These are phyloP conservation scores for Ophiostoma triangulosporum DNA, from an alignment of 2,329 filamentous ascomycete species.

Conservation along the genomic window DNA sequence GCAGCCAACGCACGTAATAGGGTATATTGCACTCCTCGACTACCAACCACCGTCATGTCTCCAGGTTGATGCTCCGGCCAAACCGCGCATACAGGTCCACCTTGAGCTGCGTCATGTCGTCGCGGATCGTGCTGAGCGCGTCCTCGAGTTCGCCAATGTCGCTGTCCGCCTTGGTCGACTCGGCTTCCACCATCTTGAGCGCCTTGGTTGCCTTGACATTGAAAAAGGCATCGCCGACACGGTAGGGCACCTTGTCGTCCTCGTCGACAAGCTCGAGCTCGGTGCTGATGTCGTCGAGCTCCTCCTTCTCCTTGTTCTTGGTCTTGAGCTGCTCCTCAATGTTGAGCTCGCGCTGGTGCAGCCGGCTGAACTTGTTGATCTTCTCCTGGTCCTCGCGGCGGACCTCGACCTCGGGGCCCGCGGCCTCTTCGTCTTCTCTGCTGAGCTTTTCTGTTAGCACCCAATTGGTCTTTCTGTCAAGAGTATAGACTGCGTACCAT, in stretches of 20 bases:
- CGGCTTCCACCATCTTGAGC: slow-evolving; percentile 65
- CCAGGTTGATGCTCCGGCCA: slow-evolving; percentile 91
- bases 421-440: slow-evolving; percentile 76
- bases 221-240: slow-evolving; percentile 92
- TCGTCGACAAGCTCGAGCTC: slow-evolving; percentile 66
- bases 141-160: slow-evolving; percentile 68
- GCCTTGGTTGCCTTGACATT: slow-evolving; percentile 72
- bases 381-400: slow-evolving; percentile 95
- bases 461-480: neutral
- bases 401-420: slow-evolving; percentile 77
- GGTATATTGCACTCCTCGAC: too few relatives aligned
- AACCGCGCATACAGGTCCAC: slow-evolving; percentile 88
- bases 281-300: slow-evolving; percentile 79
- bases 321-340: slow-evolving; percentile 68
- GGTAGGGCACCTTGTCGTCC: slow-evolving; percentile 91
- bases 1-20: too few relatives aligned
- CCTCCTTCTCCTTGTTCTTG: slow-evolving; percentile 97
- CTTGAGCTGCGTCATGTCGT: slow-evolving; percentile 84
- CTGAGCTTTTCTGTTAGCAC: slow-evolving; percentile 51
- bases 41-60: slow-evolving; percentile 45
- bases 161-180: slow-evolving; percentile 59
- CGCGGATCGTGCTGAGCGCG: slow-evolving; percentile 57
- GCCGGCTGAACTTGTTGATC: slow-evolving; percentile 92
- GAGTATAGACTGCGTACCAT: too few relatives aligned
- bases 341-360: slow-evolving; percentile 72